Evolutionary conservation across 73 alveolate species (phyloP).

Genomic region (Paramecium primaurelia): DNA sequence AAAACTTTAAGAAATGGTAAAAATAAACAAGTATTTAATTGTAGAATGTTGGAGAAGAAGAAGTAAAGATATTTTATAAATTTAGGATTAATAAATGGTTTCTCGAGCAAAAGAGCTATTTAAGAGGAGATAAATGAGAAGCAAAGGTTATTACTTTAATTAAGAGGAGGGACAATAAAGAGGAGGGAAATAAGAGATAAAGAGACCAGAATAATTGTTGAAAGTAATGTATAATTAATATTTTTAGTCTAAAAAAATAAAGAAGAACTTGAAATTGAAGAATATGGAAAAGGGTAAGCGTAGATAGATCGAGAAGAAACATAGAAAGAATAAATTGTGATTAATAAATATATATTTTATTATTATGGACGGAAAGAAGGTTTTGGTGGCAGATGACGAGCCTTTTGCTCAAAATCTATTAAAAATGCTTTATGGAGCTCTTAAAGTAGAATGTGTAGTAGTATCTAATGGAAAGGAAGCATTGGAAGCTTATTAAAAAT

Average conservation of each 20-base stretch:
- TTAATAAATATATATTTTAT: constrained; percentile 13
- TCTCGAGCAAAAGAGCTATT: constrained; percentile 63
- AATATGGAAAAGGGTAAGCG: constrained; percentile 61
- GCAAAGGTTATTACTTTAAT: constrained; percentile 49
- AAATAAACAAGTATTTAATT: constrained; percentile 68
- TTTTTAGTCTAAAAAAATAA: constrained; percentile 44
- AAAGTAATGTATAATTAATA: background rate
- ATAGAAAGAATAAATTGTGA: background rate
- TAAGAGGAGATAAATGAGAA: constrained; percentile 63
- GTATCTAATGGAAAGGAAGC: constrained; percentile 42
- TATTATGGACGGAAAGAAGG: constrained; percentile 37
- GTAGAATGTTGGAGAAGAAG: constrained; percentile 76
- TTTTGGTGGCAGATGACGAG: constrained; percentile 42
- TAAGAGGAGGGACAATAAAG: background rate
- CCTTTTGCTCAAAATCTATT: background rate
- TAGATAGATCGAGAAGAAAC: background rate
- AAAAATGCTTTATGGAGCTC: constrained; percentile 6
- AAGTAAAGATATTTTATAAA: background rate
- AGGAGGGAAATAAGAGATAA: constrained; percentile 30
- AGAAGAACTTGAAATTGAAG: constrained; percentile 48
- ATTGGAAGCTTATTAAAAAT: background rate
- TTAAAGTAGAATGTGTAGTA: constrained; percentile 22
- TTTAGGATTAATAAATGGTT: constrained; percentile 57
- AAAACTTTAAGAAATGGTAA: constrained; percentile 80
- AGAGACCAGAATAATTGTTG: constrained; percentile 28